Evolutionary conservation across 169 alveolate species (phyloP), one percentile per base, ranked within the genome.

Genomic region (Fabrea salina): DNA sequence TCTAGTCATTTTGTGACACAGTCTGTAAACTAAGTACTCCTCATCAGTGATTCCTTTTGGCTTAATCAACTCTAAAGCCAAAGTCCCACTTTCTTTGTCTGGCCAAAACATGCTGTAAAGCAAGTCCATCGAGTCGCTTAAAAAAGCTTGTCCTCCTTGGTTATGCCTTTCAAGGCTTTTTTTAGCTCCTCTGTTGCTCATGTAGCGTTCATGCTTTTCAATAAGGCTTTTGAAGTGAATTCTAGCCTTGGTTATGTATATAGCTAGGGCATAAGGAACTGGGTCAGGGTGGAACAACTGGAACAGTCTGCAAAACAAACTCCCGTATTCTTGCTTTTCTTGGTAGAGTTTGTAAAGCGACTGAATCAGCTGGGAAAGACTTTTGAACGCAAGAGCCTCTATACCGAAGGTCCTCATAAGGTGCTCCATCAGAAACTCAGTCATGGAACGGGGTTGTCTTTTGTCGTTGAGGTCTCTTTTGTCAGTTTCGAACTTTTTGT

Each of bases 251-350:
- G 33, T 32, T 30, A 72, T 7, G 51, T 25, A 72, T 7, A 30
- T n/a, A 25, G 71, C 80, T 4, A 72, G 4, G 1, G 7, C 19
- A n/a, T 16, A 11, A 27, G 47, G 58, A 72, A 51, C 54, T 16
- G 80, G 80, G 4, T 47, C 71, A 16, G 80, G 80, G 50, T 72
- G 80, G 33, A 25, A 72, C 1, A 72, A 11, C 2, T 72, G 66
- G 8, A 72, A 50, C 13, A 72, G n/a, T 72, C 80, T 72, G 25
- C 58, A 27, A 33, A 49, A 72, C 1, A 72, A 50, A 32, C 37
- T 16, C 25, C 43, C 80, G 35, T 72, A 72, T 51, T 30, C 71
- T 5, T 72, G 44, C n/a, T 4, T 33, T 22, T 53, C 51, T 6
- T 72, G 16, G 51, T 22, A 44, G 7, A 72, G 8, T 8, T 3